These are phyloP conservation scores for Penicillium sp. DNA, from an alignment of 2,329 filamentous ascomycete genomes.

Conservation along the genomic window DNA sequence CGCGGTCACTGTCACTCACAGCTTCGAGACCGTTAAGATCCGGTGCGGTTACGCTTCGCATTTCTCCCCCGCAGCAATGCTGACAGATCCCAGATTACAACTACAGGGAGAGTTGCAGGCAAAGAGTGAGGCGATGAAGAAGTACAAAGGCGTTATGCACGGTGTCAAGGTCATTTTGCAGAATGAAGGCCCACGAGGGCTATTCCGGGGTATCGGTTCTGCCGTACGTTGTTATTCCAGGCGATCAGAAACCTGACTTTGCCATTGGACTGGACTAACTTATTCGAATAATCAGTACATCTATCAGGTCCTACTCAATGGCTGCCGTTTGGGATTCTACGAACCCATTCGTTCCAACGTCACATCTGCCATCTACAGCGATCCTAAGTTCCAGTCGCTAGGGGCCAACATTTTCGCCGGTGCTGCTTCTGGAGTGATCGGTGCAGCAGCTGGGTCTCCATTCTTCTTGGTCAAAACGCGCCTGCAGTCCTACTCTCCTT, in stretches of 20 bases:
- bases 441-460: conserved; percentile 86
- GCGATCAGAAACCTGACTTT: not conserved
- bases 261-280: not conserved
- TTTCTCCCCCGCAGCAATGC: not conserved
- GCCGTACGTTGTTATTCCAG: conserved; percentile 58
- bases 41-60: conserved; percentile 56
- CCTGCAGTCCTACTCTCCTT: conserved; percentile 88
- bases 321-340: conserved; percentile 95
- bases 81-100: conserved; percentile 66
- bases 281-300: conserved; percentile 58
- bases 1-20: conserved; percentile 94
- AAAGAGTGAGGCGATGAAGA: conserved; percentile 76
- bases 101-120: conserved; percentile 91
- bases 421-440: conserved; percentile 82
- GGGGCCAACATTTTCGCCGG: conserved; percentile 92
- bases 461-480: conserved; percentile 98
- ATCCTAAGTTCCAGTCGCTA: conserved; percentile 74
- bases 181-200: conserved; percentile 81
- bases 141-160: conserved; percentile 89
- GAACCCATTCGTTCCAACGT: conserved; percentile 80
- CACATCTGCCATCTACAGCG: conserved; percentile 66
- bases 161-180: conserved; percentile 84
- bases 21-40: conserved; percentile 98
- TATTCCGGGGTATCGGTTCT: conserved; percentile 85
- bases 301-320: conserved; percentile 95